phyloP scores from a whole-genome alignment of 352 stramenopile species.

The Phytophthora quininea region DNA sequence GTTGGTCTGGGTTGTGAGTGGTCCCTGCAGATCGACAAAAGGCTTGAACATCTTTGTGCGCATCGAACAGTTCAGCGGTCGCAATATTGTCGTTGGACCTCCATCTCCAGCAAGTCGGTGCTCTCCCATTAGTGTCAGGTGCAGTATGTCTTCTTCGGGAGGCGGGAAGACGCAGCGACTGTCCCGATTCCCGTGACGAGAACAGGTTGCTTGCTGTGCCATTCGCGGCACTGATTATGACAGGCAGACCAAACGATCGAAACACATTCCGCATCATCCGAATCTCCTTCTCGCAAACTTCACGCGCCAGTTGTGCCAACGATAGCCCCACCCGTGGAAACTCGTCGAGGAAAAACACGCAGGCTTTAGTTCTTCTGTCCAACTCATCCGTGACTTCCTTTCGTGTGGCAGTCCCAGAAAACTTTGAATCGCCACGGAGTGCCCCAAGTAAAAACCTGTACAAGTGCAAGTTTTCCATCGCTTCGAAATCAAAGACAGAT shows the following conservation, averaged over 20 bases:
- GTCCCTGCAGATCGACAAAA: not conserved
- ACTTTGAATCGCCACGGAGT: not conserved
- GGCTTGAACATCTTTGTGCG: not conserved
- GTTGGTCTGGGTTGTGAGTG: not conserved
- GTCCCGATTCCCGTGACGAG: not conserved
- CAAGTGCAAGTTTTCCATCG: not conserved
- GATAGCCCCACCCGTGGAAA: slow-evolving; percentile 3
- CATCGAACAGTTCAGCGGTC: not conserved
- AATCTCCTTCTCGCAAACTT: not conserved
- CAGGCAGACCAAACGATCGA: slow-evolving; percentile 4
- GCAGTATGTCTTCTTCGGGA: slow-evolving; percentile 8
- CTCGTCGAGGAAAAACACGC: slow-evolving; percentile 9
- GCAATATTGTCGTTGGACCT: not conserved
- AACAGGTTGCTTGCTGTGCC: not conserved
- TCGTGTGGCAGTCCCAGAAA: not conserved
- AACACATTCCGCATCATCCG: slow-evolving; percentile 3
- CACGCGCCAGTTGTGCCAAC: not conserved
- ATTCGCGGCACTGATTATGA: slow-evolving; percentile 10
- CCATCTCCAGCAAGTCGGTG: not conserved
- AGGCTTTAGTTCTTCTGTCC: not conserved
- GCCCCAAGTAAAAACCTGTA: not conserved
- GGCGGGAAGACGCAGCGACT: not conserved
- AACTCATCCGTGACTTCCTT: not conserved
- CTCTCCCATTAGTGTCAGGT: slow-evolving; percentile 1
- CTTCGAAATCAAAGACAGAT: not conserved